Conservation (phyloP, 805 yeast genomes). For the Huiozyma sinensis region DNA sequence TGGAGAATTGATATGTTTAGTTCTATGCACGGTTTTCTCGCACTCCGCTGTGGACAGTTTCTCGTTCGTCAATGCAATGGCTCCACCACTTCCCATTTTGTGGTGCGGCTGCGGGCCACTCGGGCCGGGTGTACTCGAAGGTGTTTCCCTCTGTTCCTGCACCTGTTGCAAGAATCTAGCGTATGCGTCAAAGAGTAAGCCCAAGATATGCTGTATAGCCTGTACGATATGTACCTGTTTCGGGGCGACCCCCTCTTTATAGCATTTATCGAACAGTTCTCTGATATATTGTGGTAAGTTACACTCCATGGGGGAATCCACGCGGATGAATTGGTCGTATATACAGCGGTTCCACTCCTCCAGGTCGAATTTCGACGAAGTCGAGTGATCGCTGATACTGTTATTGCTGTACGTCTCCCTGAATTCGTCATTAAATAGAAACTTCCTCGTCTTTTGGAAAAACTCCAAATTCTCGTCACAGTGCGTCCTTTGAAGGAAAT, state of each 20-base stretch:
- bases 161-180: conserved; percentile 8
- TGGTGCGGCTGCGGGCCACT: too few species aligned
- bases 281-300: conserved; percentile 21
- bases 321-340: conserved; percentile 16
- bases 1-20: too few species aligned
- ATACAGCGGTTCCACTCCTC: conserved; percentile 16
- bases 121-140: too few species aligned
- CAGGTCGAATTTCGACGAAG: conserved; percentile 5
- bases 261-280: conserved; percentile 14
- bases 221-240: conserved; percentile 9
- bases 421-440: conserved; percentile 4
- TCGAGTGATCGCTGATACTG: background rate
- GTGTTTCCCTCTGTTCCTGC: background rate
- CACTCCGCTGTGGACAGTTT: background rate
- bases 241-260: conserved; percentile 9
- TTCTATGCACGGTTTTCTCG: too few species aligned
- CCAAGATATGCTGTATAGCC: conserved; percentile 19
- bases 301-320: conserved; percentile 23
- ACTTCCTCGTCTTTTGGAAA: conserved; percentile 9
- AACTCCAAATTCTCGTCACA: conserved; percentile 27
- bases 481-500: conserved; percentile 17
- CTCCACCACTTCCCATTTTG: background rate
- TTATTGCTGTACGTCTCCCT: background rate
- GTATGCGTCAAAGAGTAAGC: conserved; percentile 21
- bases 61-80: background rate